Percentiles rank a stretch among this genome's conserved stretches.
Evolutionary conservation across 2,329 filamentous ascomycete genomes (phyloP).

Genomic region (Epichloe coenophiala): DNA sequence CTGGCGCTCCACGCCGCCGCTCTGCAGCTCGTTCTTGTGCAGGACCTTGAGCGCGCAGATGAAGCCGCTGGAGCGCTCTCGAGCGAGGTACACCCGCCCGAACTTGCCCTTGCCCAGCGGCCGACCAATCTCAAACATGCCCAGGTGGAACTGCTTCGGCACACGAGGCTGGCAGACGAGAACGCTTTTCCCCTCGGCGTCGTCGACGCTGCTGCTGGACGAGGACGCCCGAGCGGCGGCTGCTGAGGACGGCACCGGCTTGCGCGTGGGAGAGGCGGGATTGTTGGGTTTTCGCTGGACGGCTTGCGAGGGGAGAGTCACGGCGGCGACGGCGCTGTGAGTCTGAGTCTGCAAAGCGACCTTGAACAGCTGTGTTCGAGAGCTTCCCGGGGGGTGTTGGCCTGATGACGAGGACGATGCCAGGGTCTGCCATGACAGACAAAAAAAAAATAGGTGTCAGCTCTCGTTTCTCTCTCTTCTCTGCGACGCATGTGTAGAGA

Average conservation of each 20-base stretch:
- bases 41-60: conserved; percentile 61
- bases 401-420: conserved; percentile 18
- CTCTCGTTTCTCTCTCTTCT: neutral
- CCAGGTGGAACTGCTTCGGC: conserved; percentile 16
- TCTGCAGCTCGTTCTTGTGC: conserved; percentile 56
- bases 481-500: neutral
- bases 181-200: conserved; percentile 17
- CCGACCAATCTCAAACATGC: conserved; percentile 66
- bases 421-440: conserved; percentile 12
- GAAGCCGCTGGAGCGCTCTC: conserved; percentile 51
- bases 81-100: conserved; percentile 57
- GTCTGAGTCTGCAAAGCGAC: conserved; percentile 70
- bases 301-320: conserved; percentile 55
- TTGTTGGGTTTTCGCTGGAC: conserved; percentile 38
- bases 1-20: conserved; percentile 55
- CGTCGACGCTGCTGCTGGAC: conserved; percentile 39
- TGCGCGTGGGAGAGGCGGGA: conserved; percentile 38
- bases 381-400: conserved; percentile 35
- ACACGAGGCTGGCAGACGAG: conserved; percentile 1
- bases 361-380: conserved; percentile 74
- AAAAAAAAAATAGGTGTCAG: neutral
- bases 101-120: conserved; percentile 63
- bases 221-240: conserved; percentile 18
- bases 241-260: conserved; percentile 26
- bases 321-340: conserved; percentile 48